Conservation (phyloP, 2,329 filamentous ascomycete genomes). For the Scedosporium boydii region DNA sequence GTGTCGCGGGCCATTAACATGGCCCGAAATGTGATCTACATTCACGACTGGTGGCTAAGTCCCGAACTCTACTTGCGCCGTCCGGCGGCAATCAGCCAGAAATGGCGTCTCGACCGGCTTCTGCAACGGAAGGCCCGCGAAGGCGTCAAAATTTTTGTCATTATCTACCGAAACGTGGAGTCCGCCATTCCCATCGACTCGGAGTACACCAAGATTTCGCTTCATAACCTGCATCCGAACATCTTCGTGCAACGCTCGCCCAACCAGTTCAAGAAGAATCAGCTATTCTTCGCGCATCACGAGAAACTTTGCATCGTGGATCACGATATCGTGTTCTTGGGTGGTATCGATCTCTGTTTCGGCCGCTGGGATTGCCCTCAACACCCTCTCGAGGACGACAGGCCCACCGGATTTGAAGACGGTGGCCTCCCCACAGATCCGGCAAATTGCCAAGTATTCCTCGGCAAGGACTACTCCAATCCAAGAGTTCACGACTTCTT, state of each 20-base stretch:
- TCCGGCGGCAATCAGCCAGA: conserved; percentile 91
- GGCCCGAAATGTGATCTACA: conserved; percentile 96
- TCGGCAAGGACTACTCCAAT: conserved; percentile 97
- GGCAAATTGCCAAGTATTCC: conserved; percentile 92
- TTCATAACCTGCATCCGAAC: conserved; percentile 91
- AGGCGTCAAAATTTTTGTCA: conserved; percentile 95
- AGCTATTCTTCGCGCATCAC: conserved; percentile 98
- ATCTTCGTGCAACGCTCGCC: conserved; percentile 93
- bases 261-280: conserved; percentile 97
- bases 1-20: conserved; percentile 94
- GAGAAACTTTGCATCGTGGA: conserved; percentile 97
- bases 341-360: conserved; percentile 93
- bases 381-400: conserved; percentile 84
- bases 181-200: conserved; percentile 96
- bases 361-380: conserved; percentile 96
- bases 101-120: conserved; percentile 89
- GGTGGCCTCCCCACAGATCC: conserved; percentile 68
- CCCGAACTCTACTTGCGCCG: conserved; percentile 92
- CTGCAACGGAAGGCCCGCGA: conserved; percentile 89
- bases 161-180: conserved; percentile 96
- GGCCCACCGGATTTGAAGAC: conserved; percentile 85
- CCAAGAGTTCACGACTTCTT: conserved; percentile 94
- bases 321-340: conserved; percentile 90
- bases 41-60: conserved; percentile 98
- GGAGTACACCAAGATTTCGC: conserved; percentile 93